These are phyloP conservation scores for Alliaria petiolata DNA, from an alignment of 345 rosid species.

Conservation along the genomic window DNA sequence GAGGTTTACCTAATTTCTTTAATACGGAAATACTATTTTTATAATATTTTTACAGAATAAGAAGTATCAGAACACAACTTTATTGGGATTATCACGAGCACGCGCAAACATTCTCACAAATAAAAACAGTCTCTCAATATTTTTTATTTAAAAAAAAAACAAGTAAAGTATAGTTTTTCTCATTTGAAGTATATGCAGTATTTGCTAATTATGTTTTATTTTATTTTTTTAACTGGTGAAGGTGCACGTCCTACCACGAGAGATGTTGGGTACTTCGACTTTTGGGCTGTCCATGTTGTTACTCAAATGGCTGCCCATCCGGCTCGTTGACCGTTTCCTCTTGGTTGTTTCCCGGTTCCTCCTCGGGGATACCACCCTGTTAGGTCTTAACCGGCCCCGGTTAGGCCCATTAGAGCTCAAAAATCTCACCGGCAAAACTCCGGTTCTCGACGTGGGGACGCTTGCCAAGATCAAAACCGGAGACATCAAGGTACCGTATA, in stretches of 20 bases:
- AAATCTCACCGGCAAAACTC: slow-evolving; percentile 76
- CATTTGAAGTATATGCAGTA: neutral
- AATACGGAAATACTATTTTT: neutral
- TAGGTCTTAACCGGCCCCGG: slow-evolving; percentile 78
- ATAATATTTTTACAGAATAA: slow-evolving; percentile 10
- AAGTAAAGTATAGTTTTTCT: slow-evolving; percentile 1
- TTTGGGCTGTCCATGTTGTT: slow-evolving; percentile 94
- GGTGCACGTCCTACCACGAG: slow-evolving; percentile 97
- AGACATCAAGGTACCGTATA: slow-evolving; percentile 58
- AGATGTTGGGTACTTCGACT: slow-evolving; percentile 90
- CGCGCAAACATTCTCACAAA: slow-evolving; percentile 32
- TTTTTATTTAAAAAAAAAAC: neutral
- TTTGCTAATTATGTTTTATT: slow-evolving; percentile 13
- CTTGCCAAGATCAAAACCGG: slow-evolving; percentile 86
- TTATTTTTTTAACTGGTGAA: slow-evolving; percentile 38
- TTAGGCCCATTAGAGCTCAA: slow-evolving; percentile 83
- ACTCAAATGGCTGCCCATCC: slow-evolving; percentile 82
- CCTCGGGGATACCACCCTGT: slow-evolving; percentile 64
- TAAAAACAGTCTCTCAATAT: neutral
- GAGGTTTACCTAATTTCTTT: slow-evolving; percentile 23
- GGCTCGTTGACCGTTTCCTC: slow-evolving; percentile 70
- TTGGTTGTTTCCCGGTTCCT: slow-evolving; percentile 58
- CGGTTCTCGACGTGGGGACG: slow-evolving; percentile 87
- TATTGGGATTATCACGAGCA: slow-evolving; percentile 35
- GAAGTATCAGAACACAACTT: slow-evolving; percentile 22